phyloP scores from a whole-genome alignment of 345 rosid genomes.

The Hibiscus mutabilis region DNA sequence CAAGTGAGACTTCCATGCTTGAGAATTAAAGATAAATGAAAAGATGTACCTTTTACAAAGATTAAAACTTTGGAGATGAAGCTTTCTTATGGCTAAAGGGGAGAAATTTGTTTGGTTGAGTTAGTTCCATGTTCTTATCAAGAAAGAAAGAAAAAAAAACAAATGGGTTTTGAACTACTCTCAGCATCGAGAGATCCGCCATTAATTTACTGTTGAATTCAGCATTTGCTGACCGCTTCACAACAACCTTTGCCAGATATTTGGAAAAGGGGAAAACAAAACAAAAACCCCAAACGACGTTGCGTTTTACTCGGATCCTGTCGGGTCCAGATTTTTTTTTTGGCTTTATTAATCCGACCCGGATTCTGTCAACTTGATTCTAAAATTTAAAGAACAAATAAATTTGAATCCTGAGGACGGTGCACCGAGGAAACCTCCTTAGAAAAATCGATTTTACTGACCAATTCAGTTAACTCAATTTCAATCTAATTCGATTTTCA shows the following conservation, averaged over 20 bases:
- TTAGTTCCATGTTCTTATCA: slow-evolving; percentile 9
- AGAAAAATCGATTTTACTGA: too few species aligned
- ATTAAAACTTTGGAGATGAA: not conserved
- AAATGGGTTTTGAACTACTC: not conserved
- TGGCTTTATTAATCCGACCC: not conserved
- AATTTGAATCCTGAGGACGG: too few species aligned
- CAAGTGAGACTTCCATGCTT: slow-evolving; percentile 50
- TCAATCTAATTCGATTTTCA: too few species aligned
- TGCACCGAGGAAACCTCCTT: too few species aligned
- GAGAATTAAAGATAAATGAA: slow-evolving; percentile 1
- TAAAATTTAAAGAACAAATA: too few species aligned
- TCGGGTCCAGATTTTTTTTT: not conserved
- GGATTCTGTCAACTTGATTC: not conserved
- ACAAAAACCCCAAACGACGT: not conserved
- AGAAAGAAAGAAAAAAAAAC: not conserved
- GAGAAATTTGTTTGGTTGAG: not conserved
- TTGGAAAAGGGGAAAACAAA: not conserved
- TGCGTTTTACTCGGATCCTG: not conserved
- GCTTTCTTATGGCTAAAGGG: slow-evolving; percentile 1
- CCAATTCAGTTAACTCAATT: too few species aligned
- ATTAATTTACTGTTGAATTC: not conserved
- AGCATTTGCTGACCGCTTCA: slow-evolving; percentile 16
- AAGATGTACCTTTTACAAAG: slow-evolving; percentile 10
- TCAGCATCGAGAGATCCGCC: slow-evolving; percentile 48
- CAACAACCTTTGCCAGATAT: slow-evolving; percentile 4